These are phyloP conservation scores for Nannochloris sp. DNA, from an alignment of 139 green algal genomes.

Conservation along the genomic window DNA sequence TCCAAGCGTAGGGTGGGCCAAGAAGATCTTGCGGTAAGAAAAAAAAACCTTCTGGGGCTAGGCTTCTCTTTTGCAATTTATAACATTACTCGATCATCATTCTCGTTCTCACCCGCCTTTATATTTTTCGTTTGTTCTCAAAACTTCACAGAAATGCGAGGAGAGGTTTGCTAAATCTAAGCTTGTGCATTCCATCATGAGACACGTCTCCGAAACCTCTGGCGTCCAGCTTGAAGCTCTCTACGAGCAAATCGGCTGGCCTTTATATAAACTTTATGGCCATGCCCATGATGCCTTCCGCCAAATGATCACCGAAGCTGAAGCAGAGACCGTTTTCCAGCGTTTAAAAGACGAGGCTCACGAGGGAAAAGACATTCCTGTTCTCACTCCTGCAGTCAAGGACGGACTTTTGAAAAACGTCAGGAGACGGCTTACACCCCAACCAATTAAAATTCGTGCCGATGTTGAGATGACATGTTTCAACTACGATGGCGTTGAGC, in stretches of 20 bases:
- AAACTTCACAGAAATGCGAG: slow-evolving; percentile 59
- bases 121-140: not conserved
- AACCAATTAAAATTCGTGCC: slow-evolving; percentile 96
- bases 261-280: slow-evolving; percentile 90
- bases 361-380: slow-evolving; percentile 33
- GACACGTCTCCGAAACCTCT: slow-evolving; percentile 91
- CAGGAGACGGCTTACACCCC: slow-evolving; percentile 92
- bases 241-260: slow-evolving; percentile 86
- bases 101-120: not conserved
- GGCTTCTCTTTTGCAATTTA: not conserved
- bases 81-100: not conserved
- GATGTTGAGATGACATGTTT: slow-evolving; percentile 99
- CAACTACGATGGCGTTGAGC: slow-evolving; percentile 91
- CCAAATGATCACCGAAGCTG: slow-evolving; percentile 51
- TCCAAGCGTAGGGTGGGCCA: slow-evolving; percentile 93
- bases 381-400: slow-evolving; percentile 62
- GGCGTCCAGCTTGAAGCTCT: slow-evolving; percentile 64
- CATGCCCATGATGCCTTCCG: slow-evolving; percentile 94
- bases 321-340: slow-evolving; percentile 55
- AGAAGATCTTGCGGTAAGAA: slow-evolving; percentile 74
- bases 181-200: slow-evolving; percentile 98
- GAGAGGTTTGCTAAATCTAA: slow-evolving; percentile 96
- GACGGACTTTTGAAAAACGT: slow-evolving; percentile 93
- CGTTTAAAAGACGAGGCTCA: slow-evolving; percentile 53
- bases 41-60: too few relatives aligned